phyloP scores from a whole-genome alignment of 352 stramenopile species.

The Globisporangium polare region DNA sequence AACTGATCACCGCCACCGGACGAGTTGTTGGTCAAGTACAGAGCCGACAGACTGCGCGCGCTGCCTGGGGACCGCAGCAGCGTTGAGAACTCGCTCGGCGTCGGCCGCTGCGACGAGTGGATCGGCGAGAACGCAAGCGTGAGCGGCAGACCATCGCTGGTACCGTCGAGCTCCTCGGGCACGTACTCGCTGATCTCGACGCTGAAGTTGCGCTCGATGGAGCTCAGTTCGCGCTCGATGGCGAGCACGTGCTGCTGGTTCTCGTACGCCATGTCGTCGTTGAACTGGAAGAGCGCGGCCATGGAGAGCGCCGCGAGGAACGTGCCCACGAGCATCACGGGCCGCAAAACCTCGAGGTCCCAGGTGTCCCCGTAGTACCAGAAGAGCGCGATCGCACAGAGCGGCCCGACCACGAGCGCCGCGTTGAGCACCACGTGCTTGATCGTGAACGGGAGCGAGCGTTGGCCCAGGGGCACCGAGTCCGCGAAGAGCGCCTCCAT shows the following conservation, averaged over 20 bases:
- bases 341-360: constrained; percentile 51
- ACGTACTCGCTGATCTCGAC: constrained; percentile 43
- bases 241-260: constrained; percentile 48
- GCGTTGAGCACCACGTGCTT: constrained; percentile 62
- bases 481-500: constrained; percentile 85
- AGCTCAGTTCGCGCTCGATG: constrained; percentile 56
- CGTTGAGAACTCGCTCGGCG: constrained; percentile 30
- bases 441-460: constrained; percentile 75
- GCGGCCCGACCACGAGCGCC: constrained; percentile 46
- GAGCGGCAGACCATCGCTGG: not conserved
- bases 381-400: constrained; percentile 66
- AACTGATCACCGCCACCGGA: not conserved
- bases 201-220: constrained; percentile 64
- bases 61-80: constrained; percentile 19
- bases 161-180: constrained; percentile 15
- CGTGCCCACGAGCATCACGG: constrained; percentile 65
- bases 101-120: constrained; percentile 11
- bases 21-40: constrained; percentile 18
- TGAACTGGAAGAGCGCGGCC: constrained; percentile 67
- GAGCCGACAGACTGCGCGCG: constrained; percentile 1
- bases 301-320: constrained; percentile 57
- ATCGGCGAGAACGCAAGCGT: constrained; percentile 17
- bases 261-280: constrained; percentile 75
- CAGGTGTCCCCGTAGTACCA: constrained; percentile 69
- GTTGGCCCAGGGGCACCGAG: constrained; percentile 59